Evolutionary conservation across 176 grass and related monocot species (phyloP), one percentile per base, ranked within the genome.

Genomic region (Stipa capillata): DNA sequence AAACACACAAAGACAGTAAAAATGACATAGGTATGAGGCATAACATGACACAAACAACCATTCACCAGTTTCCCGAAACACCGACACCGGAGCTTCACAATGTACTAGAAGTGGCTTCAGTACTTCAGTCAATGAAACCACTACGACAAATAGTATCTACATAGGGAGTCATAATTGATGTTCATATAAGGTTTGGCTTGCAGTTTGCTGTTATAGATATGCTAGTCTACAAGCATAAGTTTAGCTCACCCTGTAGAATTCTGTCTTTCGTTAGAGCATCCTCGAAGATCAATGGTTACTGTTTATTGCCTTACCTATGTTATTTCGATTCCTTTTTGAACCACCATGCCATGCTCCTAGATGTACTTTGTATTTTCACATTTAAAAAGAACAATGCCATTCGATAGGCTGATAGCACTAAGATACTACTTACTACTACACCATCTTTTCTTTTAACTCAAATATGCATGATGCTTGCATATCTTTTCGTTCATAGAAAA

Each of bases 301-400:
- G 16, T 24, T 67, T 82, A 42, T 24, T 79, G 47, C 47, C 18
- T 61, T 10, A 16, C 13, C 14, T 58, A 35, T 64, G 31, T 63
- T 33, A 14, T 79, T 50, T 11, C 39, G 37, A 65, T 80, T 20
- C 1, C 16, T 20, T 71, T 24, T 51, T 78, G 27, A 64, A n/a
- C 13, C 28, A 44, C 56, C 28, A 85, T 70, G 24, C 24, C 40
- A 41, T 43, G 40, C 40, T 39, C 33, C n/a, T 43, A 74, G 54
- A 89, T 72, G 48, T 64, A 58, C 64, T 63, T 44, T 53, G 41
- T 78, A 65, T 45, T 78, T 53, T 71, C 36, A 56, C 45, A 77
- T 83, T 32, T 61, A 53, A 40, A 84, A 51, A 31, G 51, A 50
- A 81, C 13, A 64, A 29, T 76, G 52, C 8, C 12, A 62, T 68